A percentile compares a stretch with the other conserved stretches of the same genome.
Evolutionary conservation across 1,139 yeast genomes (phyloP).

Genomic region (Hyphopichia buzzinii): DNA sequence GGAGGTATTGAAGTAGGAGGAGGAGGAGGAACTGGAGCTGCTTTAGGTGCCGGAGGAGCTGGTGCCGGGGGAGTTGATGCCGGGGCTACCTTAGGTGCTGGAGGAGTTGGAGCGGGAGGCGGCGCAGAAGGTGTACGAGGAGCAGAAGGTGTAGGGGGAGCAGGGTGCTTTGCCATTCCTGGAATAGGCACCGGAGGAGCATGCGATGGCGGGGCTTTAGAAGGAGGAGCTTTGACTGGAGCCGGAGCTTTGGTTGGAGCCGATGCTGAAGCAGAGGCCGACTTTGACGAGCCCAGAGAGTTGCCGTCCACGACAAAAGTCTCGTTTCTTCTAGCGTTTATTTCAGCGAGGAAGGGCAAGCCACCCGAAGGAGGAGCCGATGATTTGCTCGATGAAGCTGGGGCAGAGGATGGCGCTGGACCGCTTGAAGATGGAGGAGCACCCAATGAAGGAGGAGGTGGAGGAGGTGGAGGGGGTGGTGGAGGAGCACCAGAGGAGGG

Average conservation of each 20-base stretch:
- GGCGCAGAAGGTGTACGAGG: slow-evolving; percentile 13
- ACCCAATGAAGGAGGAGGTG: slow-evolving; percentile 11
- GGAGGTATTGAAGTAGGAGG: slow-evolving; percentile 8
- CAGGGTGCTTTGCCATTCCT: slow-evolving; percentile 10
- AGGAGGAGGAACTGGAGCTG: slow-evolving; percentile 10
- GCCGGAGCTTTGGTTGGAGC: slow-evolving; percentile 4
- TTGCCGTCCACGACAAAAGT: slow-evolving; percentile 34
- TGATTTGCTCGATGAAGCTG: slow-evolving; percentile 10
- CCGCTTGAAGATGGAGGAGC: slow-evolving; percentile 12
- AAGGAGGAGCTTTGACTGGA: slow-evolving; percentile 13
- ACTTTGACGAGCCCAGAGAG: slow-evolving; percentile 12
- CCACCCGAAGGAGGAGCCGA: slow-evolving; percentile 20
- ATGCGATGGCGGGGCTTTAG: slow-evolving; percentile 17
- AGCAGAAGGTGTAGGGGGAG: slow-evolving; percentile 9
- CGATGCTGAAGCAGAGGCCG: slow-evolving; percentile 12
- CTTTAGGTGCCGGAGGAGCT: slow-evolving; percentile 13
- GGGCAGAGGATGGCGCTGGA: slow-evolving; percentile 17
- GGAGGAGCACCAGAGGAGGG: slow-evolving; percentile 14
- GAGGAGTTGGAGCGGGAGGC: slow-evolving; percentile 11
- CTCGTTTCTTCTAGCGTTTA: slow-evolving; percentile 40
- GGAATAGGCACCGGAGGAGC: slow-evolving; percentile 10
- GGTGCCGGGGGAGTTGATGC: slow-evolving; percentile 8
- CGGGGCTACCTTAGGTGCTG: slow-evolving; percentile 12
- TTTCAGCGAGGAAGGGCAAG: slow-evolving; percentile 42
- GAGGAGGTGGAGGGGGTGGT: slow-evolving; percentile 15